Evolutionary conservation across 768 basidiomycete species (phyloP), one percentile per base, ranked within the genome.

Genomic region (Thelephora ganbajun): DNA sequence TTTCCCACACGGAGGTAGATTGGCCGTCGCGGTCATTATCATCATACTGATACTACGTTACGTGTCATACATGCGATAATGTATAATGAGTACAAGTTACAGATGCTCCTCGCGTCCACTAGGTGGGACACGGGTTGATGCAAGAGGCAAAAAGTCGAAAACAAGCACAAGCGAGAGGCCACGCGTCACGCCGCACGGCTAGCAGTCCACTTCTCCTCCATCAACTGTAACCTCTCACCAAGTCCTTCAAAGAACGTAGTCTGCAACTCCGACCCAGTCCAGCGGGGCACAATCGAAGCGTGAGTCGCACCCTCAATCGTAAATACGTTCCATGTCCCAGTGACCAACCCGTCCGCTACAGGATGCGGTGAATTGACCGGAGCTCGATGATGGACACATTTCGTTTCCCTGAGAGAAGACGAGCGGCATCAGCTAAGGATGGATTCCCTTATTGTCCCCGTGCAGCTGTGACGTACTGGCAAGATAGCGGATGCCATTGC

Each of bases 401-500:
- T 12, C 12, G 43, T 50, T 20, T 36, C n/a, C 34, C 53, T 57
- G 44, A 33, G 36, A 13, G 33, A 16, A 30, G 9, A 9, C 26
- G 26, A 30, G 9, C 26, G 26, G 26, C 5, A 30, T 30, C 26
- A 30, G 26, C 9, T 9, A 30, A 30, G 26, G 26, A 30, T 30
- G 26, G 26, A 9, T 4, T 30, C 9, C 26, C 4, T 9, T 30
- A n/a, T 30, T 30, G 26, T 43, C 2, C 41, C 20, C 11, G 19
- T 12, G 13, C 45, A 39, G 11, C 16, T 0, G n/a, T 22, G 18
- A 48, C 61, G 43, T 53, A 71, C 70, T 57, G 53, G 67, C 72
- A 75, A 9, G 63, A 54, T 48, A 63, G 57, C 12, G 73, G 70
- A 60, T 74, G 74, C 66, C 66, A 74, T 48, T 72, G 73, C 6